These are phyloP conservation scores for Eutypella sp. DNA, from an alignment of 2,329 filamentous ascomycete species.

Conservation along the genomic window DNA sequence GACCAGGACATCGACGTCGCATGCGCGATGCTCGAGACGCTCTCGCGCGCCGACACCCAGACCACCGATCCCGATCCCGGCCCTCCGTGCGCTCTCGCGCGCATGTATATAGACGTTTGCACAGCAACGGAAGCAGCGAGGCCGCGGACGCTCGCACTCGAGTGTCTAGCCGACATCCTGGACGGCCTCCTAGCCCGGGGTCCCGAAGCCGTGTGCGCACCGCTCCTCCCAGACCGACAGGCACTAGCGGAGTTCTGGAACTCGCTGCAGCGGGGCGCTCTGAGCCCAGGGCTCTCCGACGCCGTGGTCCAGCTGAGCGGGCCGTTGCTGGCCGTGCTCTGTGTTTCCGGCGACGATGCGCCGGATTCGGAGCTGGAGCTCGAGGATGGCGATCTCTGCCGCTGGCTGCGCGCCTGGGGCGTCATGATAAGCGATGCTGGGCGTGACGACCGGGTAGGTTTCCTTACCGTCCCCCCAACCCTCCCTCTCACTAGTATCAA, in stretches of 20 bases:
- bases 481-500: neutral
- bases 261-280: constrained; percentile 29
- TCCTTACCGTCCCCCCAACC: neutral
- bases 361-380: constrained; percentile 1
- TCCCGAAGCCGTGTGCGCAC: neutral
- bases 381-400: constrained; percentile 6
- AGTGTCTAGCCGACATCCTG: constrained; percentile 42
- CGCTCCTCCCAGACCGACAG: constrained; percentile 27
- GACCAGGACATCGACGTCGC: constrained; percentile 35
- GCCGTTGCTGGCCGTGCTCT: constrained; percentile 33
- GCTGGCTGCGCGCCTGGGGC: constrained; percentile 38
- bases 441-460: constrained; percentile 42
- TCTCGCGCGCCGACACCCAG: constrained; percentile 24
- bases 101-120: constrained; percentile 39
- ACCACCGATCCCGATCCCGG: constrained; percentile 16
- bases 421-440: constrained; percentile 44
- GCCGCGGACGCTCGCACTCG: constrained; percentile 41
- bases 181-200: constrained; percentile 32
- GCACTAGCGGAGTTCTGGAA: constrained; percentile 37
- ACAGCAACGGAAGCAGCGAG: constrained; percentile 34
- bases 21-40: constrained; percentile 34
- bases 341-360: constrained; percentile 10
- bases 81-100: constrained; percentile 29
- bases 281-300: constrained; percentile 46
- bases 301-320: constrained; percentile 45